Conservation (phyloP, 2,329 filamentous ascomycete species). For the Diaporthe humulicola region DNA sequence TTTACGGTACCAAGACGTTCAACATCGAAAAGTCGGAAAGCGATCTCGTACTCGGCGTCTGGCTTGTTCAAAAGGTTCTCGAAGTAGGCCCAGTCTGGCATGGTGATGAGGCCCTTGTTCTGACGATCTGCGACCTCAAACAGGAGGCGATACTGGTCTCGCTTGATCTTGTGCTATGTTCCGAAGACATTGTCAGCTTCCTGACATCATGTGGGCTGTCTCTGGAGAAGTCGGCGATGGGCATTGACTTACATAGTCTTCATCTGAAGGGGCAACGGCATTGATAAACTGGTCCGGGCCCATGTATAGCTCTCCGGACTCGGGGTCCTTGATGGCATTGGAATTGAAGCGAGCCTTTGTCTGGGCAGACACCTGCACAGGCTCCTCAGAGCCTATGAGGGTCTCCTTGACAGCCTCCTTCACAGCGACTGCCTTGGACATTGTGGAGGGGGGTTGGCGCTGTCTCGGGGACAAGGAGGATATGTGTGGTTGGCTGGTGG, state of each 20-base stretch:
- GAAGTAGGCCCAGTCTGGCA: constrained; percentile 92
- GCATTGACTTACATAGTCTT: constrained; percentile 85
- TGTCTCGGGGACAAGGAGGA: background rate
- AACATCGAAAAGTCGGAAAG: constrained; percentile 95
- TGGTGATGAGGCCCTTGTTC: constrained; percentile 77
- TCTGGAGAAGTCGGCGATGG: constrained; percentile 3
- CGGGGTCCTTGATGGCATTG: constrained; percentile 81
- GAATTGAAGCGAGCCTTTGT: constrained; percentile 81
- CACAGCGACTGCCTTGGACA: constrained; percentile 63
- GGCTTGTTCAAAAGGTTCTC: constrained; percentile 94
- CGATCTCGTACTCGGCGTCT: constrained; percentile 98
- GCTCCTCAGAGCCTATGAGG: constrained; percentile 74
- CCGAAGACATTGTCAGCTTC: constrained; percentile 32
- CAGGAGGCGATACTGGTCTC: constrained; percentile 94
- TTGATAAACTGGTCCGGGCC: constrained; percentile 89
- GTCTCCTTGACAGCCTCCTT: constrained; percentile 84
- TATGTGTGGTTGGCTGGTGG: background rate
- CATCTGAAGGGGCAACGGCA: constrained; percentile 85
- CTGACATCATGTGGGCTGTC: background rate
- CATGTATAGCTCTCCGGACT: constrained; percentile 84
- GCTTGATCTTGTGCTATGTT: constrained; percentile 93
- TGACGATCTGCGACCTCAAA: constrained; percentile 91
- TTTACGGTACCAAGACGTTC: constrained; percentile 87
- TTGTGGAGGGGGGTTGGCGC: constrained; percentile 44
- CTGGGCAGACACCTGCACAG: constrained; percentile 77